A percentile compares a stretch with the other conserved stretches of the same genome.
phyloP scores from a whole-genome alignment of 352 stramenopile species.

The Globisporangium takayamanum region DNA sequence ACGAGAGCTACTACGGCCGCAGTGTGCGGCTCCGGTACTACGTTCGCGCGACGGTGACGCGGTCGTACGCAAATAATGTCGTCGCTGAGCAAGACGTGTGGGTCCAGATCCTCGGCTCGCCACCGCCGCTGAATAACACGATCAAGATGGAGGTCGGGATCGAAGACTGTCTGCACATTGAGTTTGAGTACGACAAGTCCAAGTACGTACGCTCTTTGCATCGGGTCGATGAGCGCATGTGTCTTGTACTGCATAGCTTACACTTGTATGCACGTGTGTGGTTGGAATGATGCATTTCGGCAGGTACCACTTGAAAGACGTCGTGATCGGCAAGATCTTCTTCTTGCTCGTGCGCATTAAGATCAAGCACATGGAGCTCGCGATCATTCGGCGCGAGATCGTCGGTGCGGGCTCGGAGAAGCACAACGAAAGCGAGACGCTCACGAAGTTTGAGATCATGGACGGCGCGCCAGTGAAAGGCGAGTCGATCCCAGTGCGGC shows the following conservation, averaged over 20 bases:
- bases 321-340: slow-evolving; percentile 97
- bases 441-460: slow-evolving; percentile 99
- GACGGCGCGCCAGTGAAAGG: slow-evolving; percentile 96
- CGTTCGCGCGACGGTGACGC: slow-evolving; percentile 88
- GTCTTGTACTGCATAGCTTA: too few species aligned
- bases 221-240: too few species aligned
- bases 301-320: slow-evolving; percentile 91
- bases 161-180: slow-evolving; percentile 99
- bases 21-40: slow-evolving; percentile 97
- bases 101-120: slow-evolving; percentile 67
- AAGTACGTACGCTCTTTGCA: slow-evolving; percentile 51
- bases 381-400: slow-evolving; percentile 94
- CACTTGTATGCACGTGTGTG: background rate
- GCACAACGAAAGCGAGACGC: slow-evolving; percentile 94
- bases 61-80: slow-evolving; percentile 89
- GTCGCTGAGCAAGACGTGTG: slow-evolving; percentile 92
- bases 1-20: slow-evolving; percentile 96
- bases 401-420: slow-evolving; percentile 71
- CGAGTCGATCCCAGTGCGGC: slow-evolving; percentile 94
- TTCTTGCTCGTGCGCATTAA: slow-evolving; percentile 98
- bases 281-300: background rate
- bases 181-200: slow-evolving; percentile 98
- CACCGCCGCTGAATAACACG: slow-evolving; percentile 82
- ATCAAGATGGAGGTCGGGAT: slow-evolving; percentile 99
- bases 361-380: slow-evolving; percentile 99